phyloP scores from a whole-genome alignment of 2,329 filamentous ascomycete genomes.

The Fusarium sp. region DNA sequence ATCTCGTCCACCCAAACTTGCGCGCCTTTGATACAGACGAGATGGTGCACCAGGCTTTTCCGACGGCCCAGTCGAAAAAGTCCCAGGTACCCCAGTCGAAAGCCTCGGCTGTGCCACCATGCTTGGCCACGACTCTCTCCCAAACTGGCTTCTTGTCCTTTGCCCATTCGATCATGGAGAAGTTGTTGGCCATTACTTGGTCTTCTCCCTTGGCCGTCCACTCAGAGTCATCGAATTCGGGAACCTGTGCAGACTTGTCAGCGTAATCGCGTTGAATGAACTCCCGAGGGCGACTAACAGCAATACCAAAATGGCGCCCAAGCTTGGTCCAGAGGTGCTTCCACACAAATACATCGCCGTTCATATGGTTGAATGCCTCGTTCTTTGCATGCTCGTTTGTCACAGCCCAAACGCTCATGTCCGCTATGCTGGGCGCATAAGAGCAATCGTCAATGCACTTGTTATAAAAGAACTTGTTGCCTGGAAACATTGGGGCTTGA shows the following conservation, averaged over 20 bases:
- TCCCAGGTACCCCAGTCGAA: slow-evolving; percentile 41
- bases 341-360: slow-evolving; percentile 16
- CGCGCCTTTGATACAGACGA: slow-evolving; percentile 29
- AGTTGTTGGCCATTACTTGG: slow-evolving; percentile 34
- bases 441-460: slow-evolving; percentile 30
- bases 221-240: slow-evolving; percentile 14
- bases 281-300: slow-evolving; percentile 1
- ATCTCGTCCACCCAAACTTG: slow-evolving; percentile 40
- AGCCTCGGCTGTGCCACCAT: slow-evolving; percentile 32
- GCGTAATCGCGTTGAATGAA: neutral
- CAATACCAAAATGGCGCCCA: slow-evolving; percentile 19
- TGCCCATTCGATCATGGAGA: slow-evolving; percentile 34
- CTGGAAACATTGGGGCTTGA: slow-evolving; percentile 25
- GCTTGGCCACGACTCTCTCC: slow-evolving; percentile 32
- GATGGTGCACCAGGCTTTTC: slow-evolving; percentile 39
- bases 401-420: slow-evolving; percentile 18
- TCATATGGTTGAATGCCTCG: slow-evolving; percentile 17
- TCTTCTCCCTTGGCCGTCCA: slow-evolving; percentile 34
- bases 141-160: slow-evolving; percentile 38
- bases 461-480: slow-evolving; percentile 37
- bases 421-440: slow-evolving; percentile 24
- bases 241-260: slow-evolving; percentile 12
- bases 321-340: slow-evolving; percentile 14
- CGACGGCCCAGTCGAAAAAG: slow-evolving; percentile 41
- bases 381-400: slow-evolving; percentile 16